Base-by-base conservation (phyloP, 345 rosid species). In the Lepidium aucheri region DNA sequence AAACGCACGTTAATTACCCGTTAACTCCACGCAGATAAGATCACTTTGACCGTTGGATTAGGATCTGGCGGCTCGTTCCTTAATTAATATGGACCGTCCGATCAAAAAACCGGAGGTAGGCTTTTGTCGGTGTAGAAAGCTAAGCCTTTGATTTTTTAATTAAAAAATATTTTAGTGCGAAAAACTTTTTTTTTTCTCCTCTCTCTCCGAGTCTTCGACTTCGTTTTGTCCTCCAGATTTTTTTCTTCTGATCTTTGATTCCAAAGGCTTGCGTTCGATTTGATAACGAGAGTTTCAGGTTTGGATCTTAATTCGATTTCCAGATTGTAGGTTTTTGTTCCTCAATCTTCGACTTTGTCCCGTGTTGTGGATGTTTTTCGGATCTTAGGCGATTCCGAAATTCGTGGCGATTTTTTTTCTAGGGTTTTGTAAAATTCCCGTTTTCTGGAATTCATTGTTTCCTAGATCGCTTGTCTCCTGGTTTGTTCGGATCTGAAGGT, bases 11-110 rank as follows among this genome's bases (percentile, higher is more conserved):
- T 70, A 63, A 70, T 20, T 43, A 15, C 28, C 53, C 54, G 58
- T 61, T 54, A 63, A 47, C 18, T 42, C 34, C 36, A 18, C 71
- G 54, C 47, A 57, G 70, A 50, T 53, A 33, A 57, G 8, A 41
- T 57, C 22, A 49, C 47, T 0, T 33, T 26, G 46, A 42, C 72
- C 72, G 72, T 65, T 73, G 22, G 72, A 73, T 73, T 9, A 58
- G 9, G 67, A 73, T 73, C 62, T 73, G 76, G 67, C 76, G 76
- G 76, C 72, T 34, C 12, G 3, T 65, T 59, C 24, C 12, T 40
- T 13, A 58, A 57, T 65, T 22, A 35, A 51, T 42, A 24, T 35
- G 40, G 24, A 41, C 67, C 72, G 76, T 65, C 35, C 55, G 76
- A 72, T 72, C 33, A 32, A 11, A 41, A 51, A 41, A 41, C 51